These are phyloP conservation scores for Teratosphaeria zuluensis DNA, from an alignment of 2,329 filamentous ascomycete species.

Conservation along the genomic window DNA sequence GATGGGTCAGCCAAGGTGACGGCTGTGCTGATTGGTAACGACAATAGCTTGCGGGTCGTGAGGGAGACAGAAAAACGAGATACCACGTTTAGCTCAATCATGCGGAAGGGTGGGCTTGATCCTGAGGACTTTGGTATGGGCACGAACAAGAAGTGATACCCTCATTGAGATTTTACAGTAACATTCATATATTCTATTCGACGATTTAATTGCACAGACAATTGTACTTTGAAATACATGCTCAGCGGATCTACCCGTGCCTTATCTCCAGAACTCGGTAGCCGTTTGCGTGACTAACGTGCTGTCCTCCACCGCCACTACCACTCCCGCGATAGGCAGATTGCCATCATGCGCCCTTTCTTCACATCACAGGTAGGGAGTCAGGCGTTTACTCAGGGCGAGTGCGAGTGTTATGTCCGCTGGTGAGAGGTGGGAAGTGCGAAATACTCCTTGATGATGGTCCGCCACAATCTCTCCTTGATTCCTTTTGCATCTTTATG, in stretches of 20 bases:
- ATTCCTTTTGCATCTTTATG: neutral
- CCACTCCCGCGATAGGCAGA: neutral
- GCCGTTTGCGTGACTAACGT: neutral
- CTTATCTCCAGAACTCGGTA: neutral
- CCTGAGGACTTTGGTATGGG: neutral
- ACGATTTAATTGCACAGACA: neutral
- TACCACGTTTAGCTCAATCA: conserved; percentile 33
- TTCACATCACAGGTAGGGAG: neutral
- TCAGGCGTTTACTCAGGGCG: neutral
- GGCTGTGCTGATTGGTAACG: conserved; percentile 1
- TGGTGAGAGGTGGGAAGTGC: neutral
- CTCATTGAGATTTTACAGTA: neutral
- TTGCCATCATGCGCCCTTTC: neutral
- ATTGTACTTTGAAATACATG: neutral
- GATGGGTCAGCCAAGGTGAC: neutral
- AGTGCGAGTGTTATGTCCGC: neutral
- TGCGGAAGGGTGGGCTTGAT: conserved; percentile 17
- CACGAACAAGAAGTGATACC: neutral
- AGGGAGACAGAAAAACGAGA: conserved; percentile 7
- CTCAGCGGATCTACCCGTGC: neutral
- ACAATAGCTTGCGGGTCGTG: neutral
- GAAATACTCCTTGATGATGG: neutral
- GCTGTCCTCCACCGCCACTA: neutral
- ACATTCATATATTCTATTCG: neutral
- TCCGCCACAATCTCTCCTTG: neutral